These are phyloP conservation scores for Podospora fimiseda DNA, from an alignment of 495 filamentous ascomycete genomes.

Conservation along the genomic window DNA sequence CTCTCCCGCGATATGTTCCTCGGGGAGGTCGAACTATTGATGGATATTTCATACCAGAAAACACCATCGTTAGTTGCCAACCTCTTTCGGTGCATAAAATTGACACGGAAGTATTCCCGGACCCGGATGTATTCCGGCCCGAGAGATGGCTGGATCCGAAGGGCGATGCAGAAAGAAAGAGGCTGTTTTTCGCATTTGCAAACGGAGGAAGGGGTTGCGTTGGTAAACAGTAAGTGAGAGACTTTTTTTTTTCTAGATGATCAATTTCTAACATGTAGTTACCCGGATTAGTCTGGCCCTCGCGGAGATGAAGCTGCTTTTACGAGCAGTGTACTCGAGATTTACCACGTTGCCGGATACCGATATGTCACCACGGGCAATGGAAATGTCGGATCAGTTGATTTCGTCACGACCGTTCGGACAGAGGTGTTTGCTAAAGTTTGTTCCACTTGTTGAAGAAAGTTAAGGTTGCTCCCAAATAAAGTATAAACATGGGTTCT, in stretches of 20 bases:
- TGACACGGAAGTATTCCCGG: constrained; percentile 47
- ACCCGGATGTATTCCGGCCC: constrained; percentile 51
- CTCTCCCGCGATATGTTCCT: constrained; percentile 56
- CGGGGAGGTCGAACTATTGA: constrained; percentile 43
- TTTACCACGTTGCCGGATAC: constrained; percentile 48
- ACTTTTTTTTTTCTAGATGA: background rate
- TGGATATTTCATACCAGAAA: constrained; percentile 39
- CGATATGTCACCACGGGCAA: constrained; percentile 45
- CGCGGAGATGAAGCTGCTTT: constrained; percentile 59
- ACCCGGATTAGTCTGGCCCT: constrained; percentile 58
- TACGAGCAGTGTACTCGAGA: constrained; percentile 51
- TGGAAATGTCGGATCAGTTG: constrained; percentile 56
- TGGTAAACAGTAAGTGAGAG: constrained; percentile 46
- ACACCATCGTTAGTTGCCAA: constrained; percentile 49
- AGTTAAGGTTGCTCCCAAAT: background rate
- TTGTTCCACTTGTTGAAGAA: constrained; percentile 19
- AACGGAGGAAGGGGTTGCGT: constrained; percentile 51
- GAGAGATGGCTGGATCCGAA: constrained; percentile 57
- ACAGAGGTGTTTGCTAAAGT: constrained; percentile 46
- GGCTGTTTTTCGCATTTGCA: constrained; percentile 47
- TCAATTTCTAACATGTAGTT: constrained; percentile 12
- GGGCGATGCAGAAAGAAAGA: constrained; percentile 42
- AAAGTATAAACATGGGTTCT: too few relatives aligned
- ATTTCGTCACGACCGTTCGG: constrained; percentile 52
- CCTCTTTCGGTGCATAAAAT: constrained; percentile 48